Conservation (phyloP, 2,329 filamentous ascomycete species). For the Zymoseptoria crescenta region DNA sequence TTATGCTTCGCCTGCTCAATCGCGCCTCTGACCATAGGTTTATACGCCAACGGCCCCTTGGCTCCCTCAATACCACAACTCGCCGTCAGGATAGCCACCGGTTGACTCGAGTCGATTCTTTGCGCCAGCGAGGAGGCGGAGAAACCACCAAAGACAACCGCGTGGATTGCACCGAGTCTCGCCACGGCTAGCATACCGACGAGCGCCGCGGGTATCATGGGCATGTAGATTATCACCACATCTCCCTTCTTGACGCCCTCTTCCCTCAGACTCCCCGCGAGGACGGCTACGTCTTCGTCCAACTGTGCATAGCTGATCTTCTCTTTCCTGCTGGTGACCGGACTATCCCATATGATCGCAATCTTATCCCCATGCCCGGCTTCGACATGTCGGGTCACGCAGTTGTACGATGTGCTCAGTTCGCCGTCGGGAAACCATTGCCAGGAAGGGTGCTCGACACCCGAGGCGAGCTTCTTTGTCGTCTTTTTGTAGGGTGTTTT, state of each 20-base stretch:
- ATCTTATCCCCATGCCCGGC: slow-evolving; percentile 64
- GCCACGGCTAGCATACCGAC: slow-evolving; percentile 76
- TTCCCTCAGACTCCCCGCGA: slow-evolving; percentile 74
- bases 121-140: slow-evolving; percentile 74
- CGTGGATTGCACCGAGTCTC: slow-evolving; percentile 78
- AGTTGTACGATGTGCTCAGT: slow-evolving; percentile 88
- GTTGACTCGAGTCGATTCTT: slow-evolving; percentile 74
- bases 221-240: slow-evolving; percentile 91
- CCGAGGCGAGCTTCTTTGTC: slow-evolving; percentile 56
- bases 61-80: slow-evolving; percentile 85
- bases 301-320: slow-evolving; percentile 68
- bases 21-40: slow-evolving; percentile 67
- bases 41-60: slow-evolving; percentile 73
- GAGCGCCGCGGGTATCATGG: slow-evolving; percentile 87
- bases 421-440: slow-evolving; percentile 84
- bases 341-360: slow-evolving; percentile 82
- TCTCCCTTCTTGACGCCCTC: slow-evolving; percentile 77
- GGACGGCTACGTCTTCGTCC: slow-evolving; percentile 68
- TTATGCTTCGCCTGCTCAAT: slow-evolving; percentile 61
- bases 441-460: slow-evolving; percentile 67
- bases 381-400: slow-evolving; percentile 78
- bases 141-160: slow-evolving; percentile 91
- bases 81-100: slow-evolving; percentile 72
- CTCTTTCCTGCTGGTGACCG: slow-evolving; percentile 66
- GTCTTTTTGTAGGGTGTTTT: slow-evolving; percentile 51